These are phyloP conservation scores for Candida andamanensis DNA, from an alignment of 805 yeast genomes.

Conservation along the genomic window DNA sequence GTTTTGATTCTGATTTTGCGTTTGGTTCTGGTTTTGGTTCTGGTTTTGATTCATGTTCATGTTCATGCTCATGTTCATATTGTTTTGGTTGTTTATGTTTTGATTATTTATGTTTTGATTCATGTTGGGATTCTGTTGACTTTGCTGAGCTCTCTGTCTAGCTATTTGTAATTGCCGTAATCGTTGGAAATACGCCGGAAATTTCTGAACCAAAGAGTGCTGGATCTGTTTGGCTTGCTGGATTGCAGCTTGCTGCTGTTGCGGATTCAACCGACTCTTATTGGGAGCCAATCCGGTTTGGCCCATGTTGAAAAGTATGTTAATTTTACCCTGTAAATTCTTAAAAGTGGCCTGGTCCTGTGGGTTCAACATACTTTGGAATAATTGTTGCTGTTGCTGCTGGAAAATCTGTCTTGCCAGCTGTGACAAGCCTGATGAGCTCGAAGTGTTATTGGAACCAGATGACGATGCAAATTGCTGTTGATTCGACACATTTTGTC, in stretches of 20 bases:
- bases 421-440: constrained; percentile 12
- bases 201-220: constrained; percentile 32
- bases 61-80: constrained; percentile 9
- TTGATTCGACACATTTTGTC: constrained; percentile 6
- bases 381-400: constrained; percentile 43
- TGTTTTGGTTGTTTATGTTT: constrained; percentile 10
- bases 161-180: constrained; percentile 29
- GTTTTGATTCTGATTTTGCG: background rate
- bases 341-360: constrained; percentile 39
- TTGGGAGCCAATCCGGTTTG: constrained; percentile 41
- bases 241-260: constrained; percentile 41
- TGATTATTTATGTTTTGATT: constrained; percentile 11
- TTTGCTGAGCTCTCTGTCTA: constrained; percentile 9
- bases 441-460: constrained; percentile 3
- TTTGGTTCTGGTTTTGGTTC: background rate
- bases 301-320: constrained; percentile 38
- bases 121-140: constrained; percentile 12
- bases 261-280: constrained; percentile 35
- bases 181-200: constrained; percentile 34
- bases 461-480: constrained; percentile 1
- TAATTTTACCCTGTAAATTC: constrained; percentile 36
- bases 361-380: constrained; percentile 35
- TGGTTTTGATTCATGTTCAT: background rate
- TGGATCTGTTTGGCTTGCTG: constrained; percentile 37
- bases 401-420: constrained; percentile 17